These are phyloP conservation scores for Chalciporus sp. DNA, from an alignment of 1,284 basidiomycete genomes.

Conservation along the genomic window DNA sequence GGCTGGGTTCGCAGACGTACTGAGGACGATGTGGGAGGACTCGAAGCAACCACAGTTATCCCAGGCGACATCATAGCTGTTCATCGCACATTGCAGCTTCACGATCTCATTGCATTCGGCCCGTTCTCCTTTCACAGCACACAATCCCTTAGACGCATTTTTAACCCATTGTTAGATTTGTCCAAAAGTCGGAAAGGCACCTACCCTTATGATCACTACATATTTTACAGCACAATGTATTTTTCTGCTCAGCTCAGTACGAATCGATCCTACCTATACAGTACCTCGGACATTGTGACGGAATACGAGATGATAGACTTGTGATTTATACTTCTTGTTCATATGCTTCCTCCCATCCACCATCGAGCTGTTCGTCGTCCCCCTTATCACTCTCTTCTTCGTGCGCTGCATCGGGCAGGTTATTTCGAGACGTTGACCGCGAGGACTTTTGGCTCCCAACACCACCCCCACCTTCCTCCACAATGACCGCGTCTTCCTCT, in stretches of 20 bases:
- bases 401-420: conserved; percentile 12
- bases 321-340: conserved; percentile 43
- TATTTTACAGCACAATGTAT: conserved; percentile 31
- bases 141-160: conserved; percentile 23
- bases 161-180: conserved; percentile 20
- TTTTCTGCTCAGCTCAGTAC: background rate
- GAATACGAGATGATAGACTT: background rate
- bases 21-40: conserved; percentile 79
- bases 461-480: conserved; percentile 49
- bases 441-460: conserved; percentile 19
- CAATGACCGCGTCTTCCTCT: conserved; percentile 46
- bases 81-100: background rate
- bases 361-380: conserved; percentile 26
- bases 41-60: conserved; percentile 44
- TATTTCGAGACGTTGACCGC: conserved; percentile 16
- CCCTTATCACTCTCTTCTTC: conserved; percentile 38
- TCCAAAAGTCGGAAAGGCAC: conserved; percentile 25
- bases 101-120: conserved; percentile 3
- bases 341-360: conserved; percentile 44
- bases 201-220: conserved; percentile 28
- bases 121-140: conserved; percentile 7
- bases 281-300: background rate
- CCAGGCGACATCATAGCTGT: conserved; percentile 21
- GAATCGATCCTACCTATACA: too few species aligned
- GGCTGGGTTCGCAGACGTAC: conserved; percentile 84